Percentiles rank a stretch among this genome's conserved stretches.
phyloP scores from a whole-genome alignment of 345 rosid species.

The Eucalyptus pumila region DNA sequence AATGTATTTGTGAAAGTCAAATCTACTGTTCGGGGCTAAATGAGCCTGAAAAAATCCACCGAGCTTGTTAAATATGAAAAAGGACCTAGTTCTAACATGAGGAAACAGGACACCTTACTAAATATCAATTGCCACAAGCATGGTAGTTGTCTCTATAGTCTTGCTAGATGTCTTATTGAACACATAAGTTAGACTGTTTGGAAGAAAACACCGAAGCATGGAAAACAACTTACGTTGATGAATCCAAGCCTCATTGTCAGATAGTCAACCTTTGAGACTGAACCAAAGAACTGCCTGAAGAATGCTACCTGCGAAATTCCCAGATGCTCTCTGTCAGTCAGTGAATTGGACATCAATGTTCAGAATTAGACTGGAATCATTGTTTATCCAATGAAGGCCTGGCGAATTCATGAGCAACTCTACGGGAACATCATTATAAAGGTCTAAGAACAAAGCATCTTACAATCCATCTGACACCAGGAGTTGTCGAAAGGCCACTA shows the following conservation, averaged over 20 bases:
- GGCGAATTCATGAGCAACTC: neutral
- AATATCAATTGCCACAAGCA: neutral
- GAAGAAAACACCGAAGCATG: neutral
- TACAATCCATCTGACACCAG: constrained; percentile 36
- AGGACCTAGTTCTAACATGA: neutral
- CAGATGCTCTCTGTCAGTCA: neutral
- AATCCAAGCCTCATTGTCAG: constrained; percentile 31
- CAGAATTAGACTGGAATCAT: neutral
- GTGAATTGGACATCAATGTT: neutral
- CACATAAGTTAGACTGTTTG: neutral
- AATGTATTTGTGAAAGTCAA: constrained; percentile 34
- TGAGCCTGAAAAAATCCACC: constrained; percentile 20
- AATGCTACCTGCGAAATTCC: constrained; percentile 17
- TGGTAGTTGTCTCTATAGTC: neutral
- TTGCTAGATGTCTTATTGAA: neutral
- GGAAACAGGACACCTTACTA: neutral
- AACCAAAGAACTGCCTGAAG: constrained; percentile 27
- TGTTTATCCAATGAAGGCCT: neutral
- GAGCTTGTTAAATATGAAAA: neutral
- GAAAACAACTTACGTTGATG: constrained; percentile 16
- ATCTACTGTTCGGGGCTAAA: constrained; percentile 33
- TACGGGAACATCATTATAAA: neutral
- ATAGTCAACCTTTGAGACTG: constrained; percentile 31
- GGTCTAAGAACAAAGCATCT: neutral
- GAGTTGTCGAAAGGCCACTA: constrained; percentile 17